Evolutionary conservation across 495 filamentous ascomycete genomes (phyloP).

Genomic region (Hyaloscypha hepaticicola): DNA sequence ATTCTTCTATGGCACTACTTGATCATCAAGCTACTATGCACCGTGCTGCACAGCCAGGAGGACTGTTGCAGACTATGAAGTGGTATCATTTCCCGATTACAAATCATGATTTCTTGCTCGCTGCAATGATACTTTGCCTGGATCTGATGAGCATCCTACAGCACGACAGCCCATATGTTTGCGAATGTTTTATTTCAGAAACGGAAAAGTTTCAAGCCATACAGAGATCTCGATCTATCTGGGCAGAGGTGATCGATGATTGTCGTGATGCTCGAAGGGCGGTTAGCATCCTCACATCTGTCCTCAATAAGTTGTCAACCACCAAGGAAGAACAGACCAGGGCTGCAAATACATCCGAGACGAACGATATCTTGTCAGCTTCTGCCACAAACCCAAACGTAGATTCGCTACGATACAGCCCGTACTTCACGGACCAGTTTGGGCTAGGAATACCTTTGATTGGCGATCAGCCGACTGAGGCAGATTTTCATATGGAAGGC

Average conservation of each 20-base stretch:
- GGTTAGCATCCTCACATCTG: conserved; percentile 17
- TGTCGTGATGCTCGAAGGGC: conserved; percentile 24
- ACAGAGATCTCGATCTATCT: conserved; percentile 18
- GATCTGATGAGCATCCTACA: conserved; percentile 27
- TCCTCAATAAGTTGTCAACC: conserved; percentile 12
- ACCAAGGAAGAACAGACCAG: conserved; percentile 10
- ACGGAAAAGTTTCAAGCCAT: conserved; percentile 15
- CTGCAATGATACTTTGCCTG: conserved; percentile 45
- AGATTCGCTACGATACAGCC: conserved; percentile 8
- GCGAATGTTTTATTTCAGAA: neutral
- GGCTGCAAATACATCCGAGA: neutral
- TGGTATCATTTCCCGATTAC: conserved; percentile 47
- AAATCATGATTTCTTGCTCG: conserved; percentile 49
- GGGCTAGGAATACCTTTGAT: conserved; percentile 3
- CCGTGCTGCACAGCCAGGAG: conserved; percentile 40
- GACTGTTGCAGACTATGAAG: conserved; percentile 36
- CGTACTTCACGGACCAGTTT: conserved; percentile 14
- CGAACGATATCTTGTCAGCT: neutral
- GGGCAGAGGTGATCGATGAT: conserved; percentile 25
- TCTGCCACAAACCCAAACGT: conserved; percentile 8
- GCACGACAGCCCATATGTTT: neutral
- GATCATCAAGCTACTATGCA: conserved; percentile 42
- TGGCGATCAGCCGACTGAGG: neutral
- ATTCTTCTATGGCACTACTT: conserved; percentile 64
- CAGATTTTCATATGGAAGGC: conserved; percentile 22